Evolutionary conservation across 1,139 yeast genomes (phyloP).

Genomic region (Diutina pseudorugosa): DNA sequence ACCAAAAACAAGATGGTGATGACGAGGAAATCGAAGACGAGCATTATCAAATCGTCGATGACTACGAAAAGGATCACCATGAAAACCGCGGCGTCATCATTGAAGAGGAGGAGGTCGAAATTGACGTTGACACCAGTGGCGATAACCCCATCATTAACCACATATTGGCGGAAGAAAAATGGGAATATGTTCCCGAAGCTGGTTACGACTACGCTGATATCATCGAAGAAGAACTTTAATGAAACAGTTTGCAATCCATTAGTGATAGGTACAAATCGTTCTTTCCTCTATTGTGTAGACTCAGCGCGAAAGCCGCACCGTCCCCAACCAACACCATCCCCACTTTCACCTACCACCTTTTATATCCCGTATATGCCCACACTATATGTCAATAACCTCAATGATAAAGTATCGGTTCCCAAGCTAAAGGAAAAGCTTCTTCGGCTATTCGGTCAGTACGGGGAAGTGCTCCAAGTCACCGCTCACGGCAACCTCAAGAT

Average conservation of each 20-base stretch:
- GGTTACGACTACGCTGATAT: neutral
- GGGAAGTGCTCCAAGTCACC: constrained; percentile 39
- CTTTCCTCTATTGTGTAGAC: neutral
- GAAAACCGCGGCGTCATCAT: neutral
- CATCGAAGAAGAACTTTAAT: neutral
- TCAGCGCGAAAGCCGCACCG: neutral
- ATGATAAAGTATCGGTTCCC: constrained; percentile 51
- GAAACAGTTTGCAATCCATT: too few species aligned
- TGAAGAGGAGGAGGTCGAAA: neutral
- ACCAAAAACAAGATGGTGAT: neutral
- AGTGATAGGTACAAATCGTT: too few species aligned
- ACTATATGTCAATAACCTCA: constrained; percentile 55
- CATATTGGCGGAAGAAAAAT: neutral
- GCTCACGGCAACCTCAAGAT: constrained; percentile 52
- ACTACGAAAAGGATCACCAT: neutral
- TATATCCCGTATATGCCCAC: constrained; percentile 14
- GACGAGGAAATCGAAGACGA: neutral
- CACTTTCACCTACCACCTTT: too few species aligned
- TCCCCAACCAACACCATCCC: too few species aligned
- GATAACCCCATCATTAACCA: neutral
- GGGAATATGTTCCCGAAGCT: neutral
- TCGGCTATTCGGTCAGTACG: constrained; percentile 31
- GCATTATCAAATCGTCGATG: neutral
- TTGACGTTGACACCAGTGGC: neutral
- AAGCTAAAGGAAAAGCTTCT: constrained; percentile 35